phyloP scores from a whole-genome alignment of 345 rosid genomes.

The Boechera retrofracta region DNA sequence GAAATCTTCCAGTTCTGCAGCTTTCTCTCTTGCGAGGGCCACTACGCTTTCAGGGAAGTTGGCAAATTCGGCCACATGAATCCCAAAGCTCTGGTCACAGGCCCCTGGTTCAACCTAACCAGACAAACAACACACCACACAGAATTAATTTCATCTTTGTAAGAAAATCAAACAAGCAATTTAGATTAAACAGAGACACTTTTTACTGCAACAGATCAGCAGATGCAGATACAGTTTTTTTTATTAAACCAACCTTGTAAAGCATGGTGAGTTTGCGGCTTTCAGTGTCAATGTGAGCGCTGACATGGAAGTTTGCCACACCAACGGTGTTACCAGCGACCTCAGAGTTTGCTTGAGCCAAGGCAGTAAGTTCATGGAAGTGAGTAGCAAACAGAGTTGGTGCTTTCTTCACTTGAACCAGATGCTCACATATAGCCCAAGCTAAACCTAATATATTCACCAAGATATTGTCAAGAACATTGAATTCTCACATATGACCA shows the following conservation, averaged over 20 bases:
- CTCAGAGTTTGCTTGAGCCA: slow-evolving; percentile 64
- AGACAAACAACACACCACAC: slow-evolving; percentile 21
- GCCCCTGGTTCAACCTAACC: slow-evolving; percentile 88
- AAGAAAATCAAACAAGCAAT: not conserved
- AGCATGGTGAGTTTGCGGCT: slow-evolving; percentile 95
- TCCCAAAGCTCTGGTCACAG: slow-evolving; percentile 98
- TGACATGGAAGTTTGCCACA: slow-evolving; percentile 92
- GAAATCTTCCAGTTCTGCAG: slow-evolving; percentile 95
- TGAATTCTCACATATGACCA: not conserved
- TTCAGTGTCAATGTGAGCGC: slow-evolving; percentile 88
- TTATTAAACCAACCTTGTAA: slow-evolving; percentile 65
- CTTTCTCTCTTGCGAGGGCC: slow-evolving; percentile 91
- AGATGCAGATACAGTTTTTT: slow-evolving; percentile 25
- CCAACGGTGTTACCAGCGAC: slow-evolving; percentile 60
- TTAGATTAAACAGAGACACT: slow-evolving; percentile 8
- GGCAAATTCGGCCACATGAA: slow-evolving; percentile 98
- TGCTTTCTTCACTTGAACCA: slow-evolving; percentile 84
- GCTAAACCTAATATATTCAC: slow-evolving; percentile 71
- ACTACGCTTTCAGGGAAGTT: slow-evolving; percentile 96
- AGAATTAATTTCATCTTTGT: not conserved
- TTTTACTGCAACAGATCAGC: slow-evolving; percentile 14
- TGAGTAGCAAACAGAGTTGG: slow-evolving; percentile 96
- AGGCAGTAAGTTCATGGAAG: slow-evolving; percentile 96
- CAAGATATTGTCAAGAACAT: slow-evolving; percentile 21
- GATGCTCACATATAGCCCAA: slow-evolving; percentile 99